Conservation (phyloP, 2,329 filamentous ascomycete species). For the Xylariaceae sp. region DNA sequence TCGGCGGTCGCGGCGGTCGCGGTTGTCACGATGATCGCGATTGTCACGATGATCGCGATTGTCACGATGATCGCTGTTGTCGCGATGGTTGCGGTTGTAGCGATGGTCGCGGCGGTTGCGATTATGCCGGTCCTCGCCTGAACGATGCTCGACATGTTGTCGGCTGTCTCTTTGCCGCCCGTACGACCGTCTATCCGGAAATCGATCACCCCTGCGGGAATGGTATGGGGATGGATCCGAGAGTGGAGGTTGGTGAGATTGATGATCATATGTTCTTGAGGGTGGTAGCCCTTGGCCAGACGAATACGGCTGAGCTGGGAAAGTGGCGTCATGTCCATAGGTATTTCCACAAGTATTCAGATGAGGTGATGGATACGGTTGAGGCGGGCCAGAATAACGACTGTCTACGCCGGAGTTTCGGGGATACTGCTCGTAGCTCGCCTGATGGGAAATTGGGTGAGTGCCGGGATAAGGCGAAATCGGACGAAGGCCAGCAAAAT, state of each 20-base stretch:
- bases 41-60: too few relatives aligned
- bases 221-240: slow-evolving; percentile 13
- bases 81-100: slow-evolving; percentile 9
- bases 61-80: too few relatives aligned
- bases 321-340: slow-evolving; percentile 12
- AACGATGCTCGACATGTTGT: slow-evolving; percentile 13
- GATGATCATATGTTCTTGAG: slow-evolving; percentile 8
- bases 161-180: slow-evolving; percentile 7
- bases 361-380: slow-evolving; percentile 12
- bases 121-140: slow-evolving; percentile 5
- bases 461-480: neutral
- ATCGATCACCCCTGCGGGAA: slow-evolving; percentile 11
- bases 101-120: slow-evolving; percentile 12
- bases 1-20: slow-evolving; percentile 12
- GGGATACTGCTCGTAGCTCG: slow-evolving; percentile 15
- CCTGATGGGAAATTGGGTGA: slow-evolving; percentile 8
- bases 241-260: slow-evolving; percentile 19
- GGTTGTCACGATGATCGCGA: slow-evolving; percentile 9
- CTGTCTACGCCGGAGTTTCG: slow-evolving; percentile 14
- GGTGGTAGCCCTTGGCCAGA: slow-evolving; percentile 22
- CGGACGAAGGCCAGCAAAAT: slow-evolving; percentile 1
- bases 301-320: slow-evolving; percentile 17
- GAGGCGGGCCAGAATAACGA: slow-evolving; percentile 11
- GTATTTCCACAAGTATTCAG: slow-evolving; percentile 6
- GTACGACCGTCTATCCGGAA: slow-evolving; percentile 4